Evolutionary conservation across 176 grass and related monocot genomes (phyloP).

Genomic region (Alopecurus myosuroides): DNA sequence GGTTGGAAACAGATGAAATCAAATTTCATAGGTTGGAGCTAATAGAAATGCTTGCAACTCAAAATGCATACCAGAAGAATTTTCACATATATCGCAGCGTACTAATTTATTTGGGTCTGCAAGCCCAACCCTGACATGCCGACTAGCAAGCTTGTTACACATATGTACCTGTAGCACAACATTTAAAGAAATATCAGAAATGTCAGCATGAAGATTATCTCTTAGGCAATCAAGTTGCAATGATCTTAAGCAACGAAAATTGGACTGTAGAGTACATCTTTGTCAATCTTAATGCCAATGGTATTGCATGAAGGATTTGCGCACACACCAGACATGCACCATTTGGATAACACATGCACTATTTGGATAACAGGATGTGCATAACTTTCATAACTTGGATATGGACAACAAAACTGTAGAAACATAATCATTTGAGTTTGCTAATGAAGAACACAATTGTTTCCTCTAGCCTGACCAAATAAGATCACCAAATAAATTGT

Average conservation of each 20-base stretch:
- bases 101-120: conserved; percentile 78
- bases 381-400: background rate
- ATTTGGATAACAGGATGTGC: background rate
- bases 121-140: conserved; percentile 98
- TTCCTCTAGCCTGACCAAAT: background rate
- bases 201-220: background rate
- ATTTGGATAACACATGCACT: background rate
- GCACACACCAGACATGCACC: background rate
- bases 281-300: background rate
- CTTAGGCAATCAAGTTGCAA: background rate
- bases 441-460: background rate
- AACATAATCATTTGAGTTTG: background rate
- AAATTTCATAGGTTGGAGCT: background rate
- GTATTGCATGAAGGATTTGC: background rate
- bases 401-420: no score
- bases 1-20: background rate
- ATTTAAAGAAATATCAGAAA: conserved; percentile 10
- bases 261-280: background rate
- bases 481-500: background rate
- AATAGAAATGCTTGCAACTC: background rate
- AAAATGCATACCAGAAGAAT: conserved; percentile 56
- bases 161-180: conserved; percentile 75
- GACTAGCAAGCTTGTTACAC: conserved; percentile 99
- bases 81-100: conserved; percentile 98
- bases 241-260: background rate